Evolutionary conservation across 176 grass and related monocot genomes (phyloP), one percentile per base, ranked within the genome.

Genomic region (Pharus latifolius): DNA sequence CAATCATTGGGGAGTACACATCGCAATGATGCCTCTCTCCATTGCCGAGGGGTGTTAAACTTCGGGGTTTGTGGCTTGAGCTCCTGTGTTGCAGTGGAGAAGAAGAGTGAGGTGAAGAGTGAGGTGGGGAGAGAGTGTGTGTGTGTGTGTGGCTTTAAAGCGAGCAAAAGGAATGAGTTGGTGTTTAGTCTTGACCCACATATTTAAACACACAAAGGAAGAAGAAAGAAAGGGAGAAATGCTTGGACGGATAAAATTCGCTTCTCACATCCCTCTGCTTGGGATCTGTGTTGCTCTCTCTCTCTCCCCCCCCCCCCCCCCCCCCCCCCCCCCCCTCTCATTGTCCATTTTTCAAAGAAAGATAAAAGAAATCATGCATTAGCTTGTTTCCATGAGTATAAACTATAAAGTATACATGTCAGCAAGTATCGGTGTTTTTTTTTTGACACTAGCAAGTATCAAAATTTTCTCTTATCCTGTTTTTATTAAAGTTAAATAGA

Each of bases 111-210:
- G 65, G 58, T 60, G 64, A 67, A 71, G 31, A 10, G 34, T 25
- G 31, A 54, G 67, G 44, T 53, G 60, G 70, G 64, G 23, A 65
- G 76, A 60, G 59, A 59, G 77, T 64, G 69, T 5, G 69, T 7
- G 69, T 3, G 69, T 32, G 77, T 25, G 71, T 49, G 16, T 59
- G 71, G 56, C 87, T 99, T 91, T 99, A 86, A 94, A 94, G 82
- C 72, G 83, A 99, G 84, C 84, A 91, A 94, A 91, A 94, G 83
- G 89, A 99, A 94, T 92, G 84, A 94, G 74, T 76, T 64, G 73
- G 69, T 64, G 37, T 67, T 80, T 72, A 49, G 49, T 41, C 81
- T 77, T 75, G 57, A 75, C 72, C 57, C 57, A 51, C 65, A 35
- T 30, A 70, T 26, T 6, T 49, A 49, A 12, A 15, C 45, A 65